These are phyloP conservation scores for Salvia hispanica DNA, from an alignment of 257 asterid genomes.

Conservation along the genomic window DNA sequence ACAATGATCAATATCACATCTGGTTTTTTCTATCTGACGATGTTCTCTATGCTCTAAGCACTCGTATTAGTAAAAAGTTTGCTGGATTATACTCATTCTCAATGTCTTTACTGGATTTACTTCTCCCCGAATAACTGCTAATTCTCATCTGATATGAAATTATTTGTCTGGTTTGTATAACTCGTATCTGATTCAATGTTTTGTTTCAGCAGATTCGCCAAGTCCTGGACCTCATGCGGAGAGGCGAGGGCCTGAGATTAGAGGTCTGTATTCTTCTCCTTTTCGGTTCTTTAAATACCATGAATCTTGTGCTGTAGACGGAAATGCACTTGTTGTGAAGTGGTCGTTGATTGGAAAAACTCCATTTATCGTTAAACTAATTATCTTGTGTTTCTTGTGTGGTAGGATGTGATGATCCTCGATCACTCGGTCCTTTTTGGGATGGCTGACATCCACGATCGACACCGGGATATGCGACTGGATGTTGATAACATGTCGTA, in stretches of 20 bases:
- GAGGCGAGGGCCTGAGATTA: slow-evolving; percentile 82
- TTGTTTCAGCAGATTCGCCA: slow-evolving; percentile 76
- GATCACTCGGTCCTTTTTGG: slow-evolving; percentile 59
- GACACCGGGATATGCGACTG: slow-evolving; percentile 70
- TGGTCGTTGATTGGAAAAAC: not conserved
- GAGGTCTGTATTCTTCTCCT: slow-evolving; percentile 60
- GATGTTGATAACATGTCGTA: slow-evolving; percentile 79
- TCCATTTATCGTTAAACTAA: no score
- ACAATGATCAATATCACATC: not conserved
- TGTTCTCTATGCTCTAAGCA: not conserved
- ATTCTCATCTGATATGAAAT: no score
- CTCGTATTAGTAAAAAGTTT: not conserved
- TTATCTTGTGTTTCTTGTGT: no score
- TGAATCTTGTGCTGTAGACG: not conserved
- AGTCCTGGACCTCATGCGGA: slow-evolving; percentile 90
- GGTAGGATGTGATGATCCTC: slow-evolving; percentile 59
- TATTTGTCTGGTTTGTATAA: not conserved
- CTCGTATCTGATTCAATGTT: not conserved
- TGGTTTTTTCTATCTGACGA: not conserved
- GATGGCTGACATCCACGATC: slow-evolving; percentile 57
- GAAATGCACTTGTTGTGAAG: not conserved
- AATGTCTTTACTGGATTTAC: not conserved
- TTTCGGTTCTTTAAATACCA: not conserved
- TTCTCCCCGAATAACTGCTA: no score
- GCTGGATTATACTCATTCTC: not conserved